phyloP scores from a whole-genome alignment of 768 basidiomycete genomes.

The Terana coerulea region DNA sequence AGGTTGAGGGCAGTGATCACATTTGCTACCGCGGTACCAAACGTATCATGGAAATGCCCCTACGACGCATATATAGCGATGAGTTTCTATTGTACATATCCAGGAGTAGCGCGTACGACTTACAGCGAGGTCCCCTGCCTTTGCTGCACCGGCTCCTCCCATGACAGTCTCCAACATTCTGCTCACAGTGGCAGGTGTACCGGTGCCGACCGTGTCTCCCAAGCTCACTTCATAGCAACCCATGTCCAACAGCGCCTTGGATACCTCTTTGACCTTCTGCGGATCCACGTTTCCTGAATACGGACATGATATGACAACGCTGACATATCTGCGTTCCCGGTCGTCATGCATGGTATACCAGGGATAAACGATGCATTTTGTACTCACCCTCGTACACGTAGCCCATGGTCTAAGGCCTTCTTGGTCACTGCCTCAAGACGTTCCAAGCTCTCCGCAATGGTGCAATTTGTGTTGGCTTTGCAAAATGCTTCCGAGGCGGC shows the following conservation, averaged over 20 bases:
- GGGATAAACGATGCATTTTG: slow-evolving; percentile 39
- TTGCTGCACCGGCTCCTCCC: slow-evolving; percentile 50
- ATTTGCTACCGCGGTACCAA: slow-evolving; percentile 78
- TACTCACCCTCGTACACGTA: slow-evolving; percentile 68
- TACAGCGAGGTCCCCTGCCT: slow-evolving; percentile 69
- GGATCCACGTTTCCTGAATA: slow-evolving; percentile 78
- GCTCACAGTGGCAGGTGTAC: slow-evolving; percentile 64
- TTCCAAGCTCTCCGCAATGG: slow-evolving; percentile 64
- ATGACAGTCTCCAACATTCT: slow-evolving; percentile 70
- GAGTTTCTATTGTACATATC: too few relatives aligned
- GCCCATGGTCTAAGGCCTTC: slow-evolving; percentile 52
- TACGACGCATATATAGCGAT: too few relatives aligned
- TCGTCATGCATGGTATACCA: neutral
- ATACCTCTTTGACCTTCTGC: slow-evolving; percentile 59
- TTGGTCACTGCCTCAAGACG: slow-evolving; percentile 59
- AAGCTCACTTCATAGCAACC: slow-evolving; percentile 93
- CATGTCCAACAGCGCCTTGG: slow-evolving; percentile 75
- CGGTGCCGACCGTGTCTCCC: slow-evolving; percentile 89
- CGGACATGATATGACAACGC: slow-evolving; percentile 80
- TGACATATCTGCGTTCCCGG: slow-evolving; percentile 68
- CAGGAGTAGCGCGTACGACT: too few relatives aligned
- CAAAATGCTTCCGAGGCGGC: slow-evolving; percentile 87
- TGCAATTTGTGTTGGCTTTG: slow-evolving; percentile 79
- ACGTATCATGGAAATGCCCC: slow-evolving; percentile 84
- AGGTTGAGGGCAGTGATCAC: slow-evolving; percentile 65